These are phyloP conservation scores for Talaromyces sp. DNA, from an alignment of 2,329 filamentous ascomycete genomes.

Conservation along the genomic window DNA sequence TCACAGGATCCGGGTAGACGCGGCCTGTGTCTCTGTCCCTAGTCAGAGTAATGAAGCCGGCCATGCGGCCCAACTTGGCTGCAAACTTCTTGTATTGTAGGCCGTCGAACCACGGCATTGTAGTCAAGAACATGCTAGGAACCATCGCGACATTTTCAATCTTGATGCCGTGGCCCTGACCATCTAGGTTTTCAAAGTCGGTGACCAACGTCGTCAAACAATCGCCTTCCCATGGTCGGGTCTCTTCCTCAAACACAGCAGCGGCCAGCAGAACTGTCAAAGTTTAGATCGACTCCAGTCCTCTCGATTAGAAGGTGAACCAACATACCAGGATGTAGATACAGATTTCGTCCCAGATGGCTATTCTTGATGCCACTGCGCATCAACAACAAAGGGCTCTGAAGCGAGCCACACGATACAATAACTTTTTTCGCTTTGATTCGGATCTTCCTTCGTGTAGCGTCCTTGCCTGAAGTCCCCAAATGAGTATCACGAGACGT, in stretches of 20 bases:
- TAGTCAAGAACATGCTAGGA: conserved; percentile 61
- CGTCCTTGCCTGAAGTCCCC: conserved; percentile 50
- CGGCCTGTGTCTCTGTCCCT: conserved; percentile 73
- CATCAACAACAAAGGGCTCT: conserved; percentile 70
- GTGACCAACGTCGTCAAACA: conserved; percentile 76
- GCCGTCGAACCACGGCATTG: conserved; percentile 64
- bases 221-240: conserved; percentile 69
- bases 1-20: conserved; percentile 67
- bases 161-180: conserved; percentile 75
- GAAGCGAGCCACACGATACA: conserved; percentile 70
- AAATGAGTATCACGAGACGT: conserved; percentile 64
- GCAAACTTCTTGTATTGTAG: conserved; percentile 69
- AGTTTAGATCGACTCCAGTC: conserved; percentile 4
- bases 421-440: conserved; percentile 79
- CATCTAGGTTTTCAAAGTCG: conserved; percentile 77
- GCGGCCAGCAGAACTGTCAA: conserved; percentile 38
- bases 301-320: neutral
- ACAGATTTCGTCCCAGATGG: conserved; percentile 76
- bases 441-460: conserved; percentile 59
- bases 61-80: conserved; percentile 65
- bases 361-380: conserved; percentile 76
- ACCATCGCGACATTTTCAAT: conserved; percentile 74
- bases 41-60: conserved; percentile 67
- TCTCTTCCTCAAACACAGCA: conserved; percentile 66
- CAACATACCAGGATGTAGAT: conserved; percentile 70